phyloP scores from a whole-genome alignment of 306 rosid species.

The Nissolia schottii region DNA sequence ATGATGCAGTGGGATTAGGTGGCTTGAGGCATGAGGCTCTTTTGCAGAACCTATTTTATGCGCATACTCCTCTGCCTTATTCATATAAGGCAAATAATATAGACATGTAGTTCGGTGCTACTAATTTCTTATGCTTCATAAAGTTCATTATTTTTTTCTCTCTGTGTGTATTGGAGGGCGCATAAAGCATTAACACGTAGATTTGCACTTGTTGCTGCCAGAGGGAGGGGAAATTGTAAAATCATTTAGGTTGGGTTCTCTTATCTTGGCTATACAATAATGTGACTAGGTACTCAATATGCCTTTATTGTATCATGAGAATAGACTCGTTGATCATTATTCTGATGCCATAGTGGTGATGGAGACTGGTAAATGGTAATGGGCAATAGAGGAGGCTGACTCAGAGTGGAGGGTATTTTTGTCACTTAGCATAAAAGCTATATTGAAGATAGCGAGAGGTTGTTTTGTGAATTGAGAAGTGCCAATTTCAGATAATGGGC shows the following conservation, averaged over 20 bases:
- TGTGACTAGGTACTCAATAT: constrained; percentile 11
- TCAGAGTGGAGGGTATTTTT: background rate
- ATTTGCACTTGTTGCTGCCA: constrained; percentile 20
- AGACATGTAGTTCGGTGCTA: background rate
- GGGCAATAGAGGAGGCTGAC: no score
- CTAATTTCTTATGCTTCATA: background rate
- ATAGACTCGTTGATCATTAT: background rate
- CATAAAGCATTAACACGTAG: constrained; percentile 47
- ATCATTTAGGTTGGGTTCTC: background rate
- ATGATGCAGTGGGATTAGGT: constrained; percentile 7
- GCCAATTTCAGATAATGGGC: background rate
- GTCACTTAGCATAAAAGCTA: background rate
- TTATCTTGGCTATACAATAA: background rate
- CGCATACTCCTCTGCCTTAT: constrained; percentile 18
- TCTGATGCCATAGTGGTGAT: background rate
- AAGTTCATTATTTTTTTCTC: background rate
- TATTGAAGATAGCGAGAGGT: background rate
- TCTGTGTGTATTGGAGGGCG: constrained; percentile 20
- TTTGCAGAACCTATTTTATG: constrained; percentile 6
- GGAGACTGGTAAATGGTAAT: background rate
- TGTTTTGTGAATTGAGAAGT: background rate
- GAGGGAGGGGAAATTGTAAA: background rate
- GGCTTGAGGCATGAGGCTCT: background rate
- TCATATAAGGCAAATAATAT: background rate
- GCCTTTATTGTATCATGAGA: background rate